A percentile compares a stretch with the other conserved stretches of the same genome.
These are phyloP conservation scores for Wickerhamomyces ciferrii DNA, from an alignment of 805 yeast genomes.

Conservation along the genomic window DNA sequence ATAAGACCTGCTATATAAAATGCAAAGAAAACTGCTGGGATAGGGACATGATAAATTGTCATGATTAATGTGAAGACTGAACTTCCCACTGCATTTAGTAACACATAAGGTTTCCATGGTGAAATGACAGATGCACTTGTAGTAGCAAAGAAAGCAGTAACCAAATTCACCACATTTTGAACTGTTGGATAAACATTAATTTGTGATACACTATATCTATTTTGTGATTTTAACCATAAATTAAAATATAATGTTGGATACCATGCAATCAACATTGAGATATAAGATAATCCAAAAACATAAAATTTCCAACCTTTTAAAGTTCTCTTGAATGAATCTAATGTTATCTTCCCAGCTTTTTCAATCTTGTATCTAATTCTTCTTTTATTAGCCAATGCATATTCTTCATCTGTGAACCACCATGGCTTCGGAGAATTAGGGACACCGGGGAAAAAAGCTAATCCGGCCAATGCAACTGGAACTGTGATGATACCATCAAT, in stretches of 20 bases:
- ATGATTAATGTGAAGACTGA: background rate
- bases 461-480: slow-evolving; percentile 34
- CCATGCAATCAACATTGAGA: background rate
- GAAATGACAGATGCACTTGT: background rate
- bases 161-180: background rate
- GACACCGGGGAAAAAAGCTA: background rate
- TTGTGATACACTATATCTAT: background rate
- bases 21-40: background rate
- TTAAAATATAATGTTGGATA: background rate
- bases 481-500: slow-evolving; percentile 48
- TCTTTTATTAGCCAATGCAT: background rate
- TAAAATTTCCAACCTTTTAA: background rate
- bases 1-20: slow-evolving; percentile 1
- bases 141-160: background rate
- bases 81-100: background rate
- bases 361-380: background rate
- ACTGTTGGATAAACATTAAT: background rate
- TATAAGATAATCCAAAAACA: background rate
- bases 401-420: background rate
- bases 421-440: background rate
- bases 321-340: background rate
- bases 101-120: slow-evolving; percentile 1
- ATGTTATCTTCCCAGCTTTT: background rate
- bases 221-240: background rate
- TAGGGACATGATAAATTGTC: slow-evolving; percentile 2